These are phyloP conservation scores for Scenedesmus sp. DNA, from an alignment of 163 green algal species.

Conservation along the genomic window DNA sequence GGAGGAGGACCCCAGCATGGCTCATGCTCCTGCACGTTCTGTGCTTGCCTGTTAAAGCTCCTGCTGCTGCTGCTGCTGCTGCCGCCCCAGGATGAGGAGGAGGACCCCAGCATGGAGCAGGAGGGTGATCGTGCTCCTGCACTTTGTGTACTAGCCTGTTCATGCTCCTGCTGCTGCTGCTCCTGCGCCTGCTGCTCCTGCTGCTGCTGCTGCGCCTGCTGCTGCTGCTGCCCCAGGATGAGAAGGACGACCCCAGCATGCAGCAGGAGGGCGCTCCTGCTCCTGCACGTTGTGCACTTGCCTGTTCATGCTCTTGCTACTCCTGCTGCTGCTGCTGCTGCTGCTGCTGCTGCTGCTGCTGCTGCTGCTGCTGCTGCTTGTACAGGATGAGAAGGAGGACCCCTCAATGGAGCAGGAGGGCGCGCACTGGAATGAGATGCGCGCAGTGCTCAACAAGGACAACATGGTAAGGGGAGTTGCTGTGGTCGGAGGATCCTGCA, in stretches of 20 bases:
- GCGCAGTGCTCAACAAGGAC: slow-evolving; percentile 29
- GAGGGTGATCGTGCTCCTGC: not conserved
- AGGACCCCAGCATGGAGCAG: slow-evolving; percentile 34
- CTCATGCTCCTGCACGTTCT: not conserved
- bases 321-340: not conserved
- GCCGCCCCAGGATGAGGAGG: not conserved
- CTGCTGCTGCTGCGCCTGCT: not conserved
- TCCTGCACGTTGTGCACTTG: not conserved
- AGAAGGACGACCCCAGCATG: slow-evolving; percentile 28
- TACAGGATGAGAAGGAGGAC: slow-evolving; percentile 25
- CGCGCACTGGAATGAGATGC: slow-evolving; percentile 39
- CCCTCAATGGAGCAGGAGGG: slow-evolving; percentile 43
- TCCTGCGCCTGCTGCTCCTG: not conserved
- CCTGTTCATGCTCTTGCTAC: not conserved
- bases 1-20: not conserved
- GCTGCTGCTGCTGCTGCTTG: not conserved
- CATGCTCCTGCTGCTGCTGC: not conserved
- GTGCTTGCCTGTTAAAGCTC: not conserved
- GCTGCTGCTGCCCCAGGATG: not conserved
- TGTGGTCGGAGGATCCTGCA: too few species aligned
- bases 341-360: not conserved
- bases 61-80: not conserved
- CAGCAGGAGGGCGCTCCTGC: not conserved
- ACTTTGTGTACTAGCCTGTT: not conserved
- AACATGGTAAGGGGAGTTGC: slow-evolving; percentile 21